Evolutionary conservation across 2,329 filamentous ascomycete species (phyloP).

Genomic region (Botryotinia globosa): DNA sequence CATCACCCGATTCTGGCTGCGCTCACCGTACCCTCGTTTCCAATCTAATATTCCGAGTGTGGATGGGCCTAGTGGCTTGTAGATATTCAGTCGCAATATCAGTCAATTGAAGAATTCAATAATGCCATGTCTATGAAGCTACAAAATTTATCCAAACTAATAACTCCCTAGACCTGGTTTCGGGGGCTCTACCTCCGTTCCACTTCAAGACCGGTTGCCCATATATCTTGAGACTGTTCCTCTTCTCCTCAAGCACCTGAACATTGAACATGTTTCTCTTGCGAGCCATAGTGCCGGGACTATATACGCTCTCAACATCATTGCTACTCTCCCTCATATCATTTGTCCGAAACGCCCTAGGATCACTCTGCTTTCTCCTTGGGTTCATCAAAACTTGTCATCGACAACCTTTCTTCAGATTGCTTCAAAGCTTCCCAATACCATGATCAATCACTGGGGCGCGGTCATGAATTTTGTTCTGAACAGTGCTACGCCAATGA

Average conservation of each 20-base stretch:
- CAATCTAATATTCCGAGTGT: not conserved
- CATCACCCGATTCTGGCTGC: not conserved
- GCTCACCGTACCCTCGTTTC: not conserved
- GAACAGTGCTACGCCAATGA: slow-evolving; percentile 35
- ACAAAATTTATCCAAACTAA: not conserved
- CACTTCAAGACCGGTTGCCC: slow-evolving; percentile 39
- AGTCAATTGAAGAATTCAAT: not conserved
- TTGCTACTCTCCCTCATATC: slow-evolving; percentile 39
- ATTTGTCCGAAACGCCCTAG: slow-evolving; percentile 28
- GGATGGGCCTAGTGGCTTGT: not conserved
- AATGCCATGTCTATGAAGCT: not conserved
- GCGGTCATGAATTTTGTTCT: slow-evolving; percentile 38
- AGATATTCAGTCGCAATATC: not conserved
- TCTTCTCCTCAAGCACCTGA: slow-evolving; percentile 40
- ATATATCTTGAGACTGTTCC: slow-evolving; percentile 45
- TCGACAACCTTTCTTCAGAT: slow-evolving; percentile 21
- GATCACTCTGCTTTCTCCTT: slow-evolving; percentile 38
- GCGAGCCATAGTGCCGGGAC: slow-evolving; percentile 44
- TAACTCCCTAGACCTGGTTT: slow-evolving; percentile 43
- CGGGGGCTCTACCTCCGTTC: slow-evolving; percentile 44
- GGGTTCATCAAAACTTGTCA: slow-evolving; percentile 41
- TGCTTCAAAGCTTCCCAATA: slow-evolving; percentile 29
- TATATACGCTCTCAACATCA: slow-evolving; percentile 45
- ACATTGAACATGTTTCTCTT: slow-evolving; percentile 40
- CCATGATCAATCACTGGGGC: slow-evolving; percentile 38